These are phyloP conservation scores for Corymbia maculata DNA, from an alignment of 345 rosid genomes.

Conservation along the genomic window DNA sequence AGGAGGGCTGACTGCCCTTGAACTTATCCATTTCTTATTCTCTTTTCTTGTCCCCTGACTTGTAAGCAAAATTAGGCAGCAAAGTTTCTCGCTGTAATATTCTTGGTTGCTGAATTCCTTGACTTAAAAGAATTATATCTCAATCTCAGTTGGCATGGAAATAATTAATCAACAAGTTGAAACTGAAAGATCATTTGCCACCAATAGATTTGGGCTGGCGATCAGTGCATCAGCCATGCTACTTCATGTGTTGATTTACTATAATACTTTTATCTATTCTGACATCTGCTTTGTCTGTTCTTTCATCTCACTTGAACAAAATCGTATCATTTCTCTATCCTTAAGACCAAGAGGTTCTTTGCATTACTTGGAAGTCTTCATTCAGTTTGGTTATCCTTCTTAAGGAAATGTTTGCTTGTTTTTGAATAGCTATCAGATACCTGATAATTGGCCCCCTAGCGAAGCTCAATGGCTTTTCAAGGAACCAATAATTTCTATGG, in stretches of 20 bases:
- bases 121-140: not conserved
- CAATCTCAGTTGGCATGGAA: not conserved
- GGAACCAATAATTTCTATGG: slow-evolving; percentile 55
- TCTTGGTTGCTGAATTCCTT: not conserved
- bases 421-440: slow-evolving; percentile 55
- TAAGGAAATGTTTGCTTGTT: not conserved
- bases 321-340: not conserved
- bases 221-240: not conserved
- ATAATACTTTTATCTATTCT: not conserved
- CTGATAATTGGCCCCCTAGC: slow-evolving; percentile 74
- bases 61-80: not conserved
- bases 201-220: not conserved
- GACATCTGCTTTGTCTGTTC: not conserved
- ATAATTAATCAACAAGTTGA: not conserved
- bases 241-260: not conserved
- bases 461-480: slow-evolving; percentile 69
- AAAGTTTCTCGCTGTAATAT: not conserved
- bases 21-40: no score
- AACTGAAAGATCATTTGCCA: not conserved
- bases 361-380: not conserved
- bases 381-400: not conserved
- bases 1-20: no score
- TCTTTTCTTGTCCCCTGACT: not conserved
- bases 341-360: not conserved
- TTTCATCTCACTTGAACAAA: not conserved